Evolutionary conservation across 257 asterid species (phyloP).

Genomic region (Nicotiana undulata): DNA sequence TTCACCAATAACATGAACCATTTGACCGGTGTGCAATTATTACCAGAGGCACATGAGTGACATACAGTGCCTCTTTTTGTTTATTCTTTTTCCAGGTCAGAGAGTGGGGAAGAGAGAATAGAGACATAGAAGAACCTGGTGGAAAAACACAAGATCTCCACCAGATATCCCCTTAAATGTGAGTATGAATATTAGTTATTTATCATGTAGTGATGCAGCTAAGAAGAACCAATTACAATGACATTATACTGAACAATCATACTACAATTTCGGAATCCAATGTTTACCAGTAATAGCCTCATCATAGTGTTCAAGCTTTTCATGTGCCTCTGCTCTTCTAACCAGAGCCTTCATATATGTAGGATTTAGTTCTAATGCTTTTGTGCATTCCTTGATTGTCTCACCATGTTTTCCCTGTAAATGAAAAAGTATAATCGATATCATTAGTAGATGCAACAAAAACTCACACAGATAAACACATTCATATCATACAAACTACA

Average conservation of each 20-base stretch:
- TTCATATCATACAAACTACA: neutral
- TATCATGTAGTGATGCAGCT: neutral
- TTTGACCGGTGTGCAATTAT: neutral
- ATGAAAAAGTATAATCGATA: neutral
- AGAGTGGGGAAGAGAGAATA: neutral
- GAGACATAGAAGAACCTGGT: neutral
- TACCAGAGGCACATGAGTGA: neutral
- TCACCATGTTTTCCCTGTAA: conserved; percentile 69
- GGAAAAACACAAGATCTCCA: neutral
- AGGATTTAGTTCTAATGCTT: conserved; percentile 82
- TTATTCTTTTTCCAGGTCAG: neutral
- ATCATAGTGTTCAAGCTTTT: conserved; percentile 80
- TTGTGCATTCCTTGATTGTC: conserved; percentile 76
- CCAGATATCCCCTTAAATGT: neutral
- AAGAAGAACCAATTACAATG: neutral
- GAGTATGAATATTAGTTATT: neutral
- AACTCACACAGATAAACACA: neutral
- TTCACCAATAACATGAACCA: neutral
- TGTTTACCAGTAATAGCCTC: conserved; percentile 76
- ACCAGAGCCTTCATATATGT: conserved; percentile 61
- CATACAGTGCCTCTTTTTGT: neutral
- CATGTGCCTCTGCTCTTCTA: conserved; percentile 91
- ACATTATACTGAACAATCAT: neutral
- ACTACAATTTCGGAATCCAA: neutral
- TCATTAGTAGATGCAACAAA: neutral